These are phyloP conservation scores for Mycotypha africana DNA, from an alignment of 371 early-diverging fungal genomes.

Conservation along the genomic window DNA sequence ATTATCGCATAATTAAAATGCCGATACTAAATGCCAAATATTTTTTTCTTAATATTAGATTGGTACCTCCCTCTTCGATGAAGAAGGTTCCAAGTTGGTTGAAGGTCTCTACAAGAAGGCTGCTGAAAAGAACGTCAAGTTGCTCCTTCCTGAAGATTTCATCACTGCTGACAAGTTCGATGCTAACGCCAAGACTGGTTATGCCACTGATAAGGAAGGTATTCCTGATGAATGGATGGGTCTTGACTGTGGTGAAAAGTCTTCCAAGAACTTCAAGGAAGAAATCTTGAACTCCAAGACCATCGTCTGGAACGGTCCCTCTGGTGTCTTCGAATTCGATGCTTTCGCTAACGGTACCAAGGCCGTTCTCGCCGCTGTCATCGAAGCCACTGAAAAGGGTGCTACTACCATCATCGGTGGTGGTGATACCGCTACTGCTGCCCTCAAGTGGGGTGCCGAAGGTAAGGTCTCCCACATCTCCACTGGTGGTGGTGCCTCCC, in stretches of 20 bases:
- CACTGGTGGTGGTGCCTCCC: conserved; percentile 97
- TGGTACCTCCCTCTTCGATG: conserved; percentile 92
- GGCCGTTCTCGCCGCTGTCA: conserved; percentile 78
- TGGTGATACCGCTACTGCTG: conserved; percentile 98
- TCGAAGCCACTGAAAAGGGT: conserved; percentile 77
- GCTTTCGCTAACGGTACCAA: conserved; percentile 92
- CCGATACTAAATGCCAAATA: conserved; percentile 1
- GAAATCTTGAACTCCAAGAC: conserved; percentile 81
- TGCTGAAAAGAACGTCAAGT: conserved; percentile 79
- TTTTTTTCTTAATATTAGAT: conserved; percentile 51
- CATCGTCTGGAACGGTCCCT: conserved; percentile 98
- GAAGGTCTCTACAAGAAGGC: conserved; percentile 78
- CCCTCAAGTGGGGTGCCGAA: conserved; percentile 81
- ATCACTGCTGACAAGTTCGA: conserved; percentile 85
- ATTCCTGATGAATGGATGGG: conserved; percentile 91
- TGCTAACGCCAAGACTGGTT: conserved; percentile 72
- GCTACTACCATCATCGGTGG: conserved; percentile 76
- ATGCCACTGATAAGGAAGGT: conserved; percentile 85
- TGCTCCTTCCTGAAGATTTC: conserved; percentile 91
- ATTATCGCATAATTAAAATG: background rate
- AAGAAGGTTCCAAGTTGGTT: conserved; percentile 86
- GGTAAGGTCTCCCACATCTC: conserved; percentile 92
- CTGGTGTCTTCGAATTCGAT: conserved; percentile 97
- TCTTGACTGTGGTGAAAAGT: conserved; percentile 91
- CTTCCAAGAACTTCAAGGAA: conserved; percentile 67